Conservation (phyloP, 2,329 filamentous ascomycete species). For the Sarocladium strictum region DNA sequence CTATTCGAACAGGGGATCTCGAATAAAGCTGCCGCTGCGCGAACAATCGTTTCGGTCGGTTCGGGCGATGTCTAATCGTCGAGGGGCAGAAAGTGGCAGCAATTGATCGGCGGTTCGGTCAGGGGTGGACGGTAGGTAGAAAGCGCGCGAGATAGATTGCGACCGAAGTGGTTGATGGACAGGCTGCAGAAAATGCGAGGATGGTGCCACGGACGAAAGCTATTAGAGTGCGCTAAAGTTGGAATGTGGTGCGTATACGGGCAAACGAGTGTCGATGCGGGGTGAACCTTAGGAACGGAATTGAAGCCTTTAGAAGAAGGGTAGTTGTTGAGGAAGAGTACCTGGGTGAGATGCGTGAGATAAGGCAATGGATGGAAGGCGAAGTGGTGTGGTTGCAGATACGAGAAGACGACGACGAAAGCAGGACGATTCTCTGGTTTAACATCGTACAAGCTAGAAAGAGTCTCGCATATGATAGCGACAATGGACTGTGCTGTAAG, state of each 20-base stretch:
- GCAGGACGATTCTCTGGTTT: too few species aligned
- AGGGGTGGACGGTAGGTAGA: background rate
- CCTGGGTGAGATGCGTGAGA: too few species aligned
- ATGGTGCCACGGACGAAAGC: background rate
- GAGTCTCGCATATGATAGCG: too few species aligned
- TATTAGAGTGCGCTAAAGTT: background rate
- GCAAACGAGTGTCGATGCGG: background rate
- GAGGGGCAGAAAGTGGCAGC: background rate
- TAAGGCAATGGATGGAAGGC: too few species aligned
- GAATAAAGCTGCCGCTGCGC: too few species aligned
- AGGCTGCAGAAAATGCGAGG: background rate
- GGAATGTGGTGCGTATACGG: background rate
- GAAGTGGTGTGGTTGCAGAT: too few species aligned
- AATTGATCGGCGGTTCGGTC: background rate
- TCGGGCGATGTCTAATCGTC: background rate
- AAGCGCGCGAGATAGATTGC: slow-evolving; percentile 4
- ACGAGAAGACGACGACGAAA: too few species aligned
- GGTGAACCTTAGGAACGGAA: background rate
- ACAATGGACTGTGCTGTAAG: too few species aligned
- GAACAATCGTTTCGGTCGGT: background rate
- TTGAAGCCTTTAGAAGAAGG: background rate
- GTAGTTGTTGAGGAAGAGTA: background rate
- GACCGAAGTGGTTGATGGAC: background rate
- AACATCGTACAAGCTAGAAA: background rate
- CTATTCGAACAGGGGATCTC: background rate